Evolutionary conservation across 2,329 filamentous ascomycete species (phyloP).

Genomic region (Zalaria obscura): DNA sequence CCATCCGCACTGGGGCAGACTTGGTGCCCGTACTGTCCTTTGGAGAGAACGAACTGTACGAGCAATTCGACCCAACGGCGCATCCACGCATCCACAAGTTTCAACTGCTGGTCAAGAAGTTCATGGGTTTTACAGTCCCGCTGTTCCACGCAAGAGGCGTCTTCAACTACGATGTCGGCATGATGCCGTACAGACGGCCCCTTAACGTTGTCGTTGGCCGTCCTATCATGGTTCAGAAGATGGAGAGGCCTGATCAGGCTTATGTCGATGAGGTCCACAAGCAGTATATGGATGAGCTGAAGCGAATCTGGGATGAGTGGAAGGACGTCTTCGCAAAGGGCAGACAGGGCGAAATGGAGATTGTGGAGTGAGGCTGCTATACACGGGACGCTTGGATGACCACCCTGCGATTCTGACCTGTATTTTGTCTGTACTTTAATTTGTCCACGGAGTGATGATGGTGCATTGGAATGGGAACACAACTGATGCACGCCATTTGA

Average conservation of each 20-base stretch:
- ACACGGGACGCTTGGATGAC: neutral
- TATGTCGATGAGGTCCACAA: slow-evolving; percentile 73
- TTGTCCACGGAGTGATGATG: too few species aligned
- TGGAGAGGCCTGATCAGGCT: slow-evolving; percentile 50
- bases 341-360: slow-evolving; percentile 50
- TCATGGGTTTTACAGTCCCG: slow-evolving; percentile 84
- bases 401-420: too few species aligned
- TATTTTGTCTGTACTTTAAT: too few species aligned
- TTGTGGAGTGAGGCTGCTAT: slow-evolving; percentile 39
- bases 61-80: slow-evolving; percentile 63
- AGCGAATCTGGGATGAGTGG: slow-evolving; percentile 61
- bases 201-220: slow-evolving; percentile 81
- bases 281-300: slow-evolving; percentile 61
- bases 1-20: slow-evolving; percentile 81
- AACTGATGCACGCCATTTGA: too few species aligned
- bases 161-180: slow-evolving; percentile 93
- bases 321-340: slow-evolving; percentile 60
- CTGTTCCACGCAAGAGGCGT: slow-evolving; percentile 76
- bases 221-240: slow-evolving; percentile 56
- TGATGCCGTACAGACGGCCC: slow-evolving; percentile 83
- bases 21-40: slow-evolving; percentile 86
- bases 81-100: slow-evolving; percentile 68
- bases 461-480: too few species aligned
- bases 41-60: slow-evolving; percentile 92
- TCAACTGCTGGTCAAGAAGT: slow-evolving; percentile 72